Evolutionary conservation across 148 eudicot species (phyloP).

Genomic region (Silene uniflora): DNA sequence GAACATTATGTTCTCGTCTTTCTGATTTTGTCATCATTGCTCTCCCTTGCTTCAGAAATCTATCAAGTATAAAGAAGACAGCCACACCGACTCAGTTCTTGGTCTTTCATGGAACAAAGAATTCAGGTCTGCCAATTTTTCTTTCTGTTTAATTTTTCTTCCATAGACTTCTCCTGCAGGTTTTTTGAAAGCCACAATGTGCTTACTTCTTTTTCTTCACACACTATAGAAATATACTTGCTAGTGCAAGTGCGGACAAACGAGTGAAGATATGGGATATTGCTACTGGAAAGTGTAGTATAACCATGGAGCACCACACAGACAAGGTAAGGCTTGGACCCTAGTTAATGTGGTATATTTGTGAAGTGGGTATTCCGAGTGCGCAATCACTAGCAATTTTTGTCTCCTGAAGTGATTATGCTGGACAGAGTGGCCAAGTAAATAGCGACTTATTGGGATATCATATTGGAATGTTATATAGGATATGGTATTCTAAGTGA

Average conservation of each 20-base stretch:
- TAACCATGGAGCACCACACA: conserved; percentile 90
- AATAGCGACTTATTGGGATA: not conserved
- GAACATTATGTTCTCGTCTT: not conserved
- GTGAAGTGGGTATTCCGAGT: conserved; percentile 2
- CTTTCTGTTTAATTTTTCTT: not conserved
- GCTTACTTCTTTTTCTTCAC: conserved; percentile 3
- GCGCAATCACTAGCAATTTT: not conserved
- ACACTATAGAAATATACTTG: conserved; percentile 70
- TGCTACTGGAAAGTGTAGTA: conserved; percentile 63
- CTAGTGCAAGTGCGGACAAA: conserved; percentile 96
- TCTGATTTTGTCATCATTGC: conserved; percentile 3
- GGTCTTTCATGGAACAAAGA: conserved; percentile 97
- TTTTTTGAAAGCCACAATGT: not conserved
- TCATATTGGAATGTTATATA: not conserved
- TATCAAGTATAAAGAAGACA: conserved; percentile 67
- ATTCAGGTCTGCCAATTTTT: conserved; percentile 45
- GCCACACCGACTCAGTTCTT: conserved; percentile 92
- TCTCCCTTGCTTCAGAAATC: conserved; percentile 44
- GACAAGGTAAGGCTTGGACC: conserved; percentile 58
- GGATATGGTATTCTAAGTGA: not conserved
- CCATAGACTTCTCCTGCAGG: not conserved
- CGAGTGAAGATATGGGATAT: conserved; percentile 92
- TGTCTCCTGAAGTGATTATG: not conserved
- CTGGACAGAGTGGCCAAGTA: no score
- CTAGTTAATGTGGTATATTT: conserved; percentile 3